Evolutionary conservation across 2,329 filamentous ascomycete genomes (phyloP), one percentile per base, ranked within the genome.

Genomic region (Aspergillus cejpii): DNA sequence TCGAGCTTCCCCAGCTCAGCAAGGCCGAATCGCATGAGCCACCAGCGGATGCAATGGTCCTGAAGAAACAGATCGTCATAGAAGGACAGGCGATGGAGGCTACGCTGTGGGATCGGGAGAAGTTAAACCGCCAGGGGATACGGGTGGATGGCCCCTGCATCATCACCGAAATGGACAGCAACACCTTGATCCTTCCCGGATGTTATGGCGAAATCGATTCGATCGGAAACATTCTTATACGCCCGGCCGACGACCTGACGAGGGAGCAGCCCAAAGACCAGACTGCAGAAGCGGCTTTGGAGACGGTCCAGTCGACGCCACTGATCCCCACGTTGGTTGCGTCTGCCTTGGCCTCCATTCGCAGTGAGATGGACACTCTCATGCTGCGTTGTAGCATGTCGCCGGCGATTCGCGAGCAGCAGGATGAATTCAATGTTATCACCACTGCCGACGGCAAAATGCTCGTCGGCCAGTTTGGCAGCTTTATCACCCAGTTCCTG

Each of bases 371-470:
- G 73, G 73, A 75, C 45, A 71, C 69, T 0, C 60, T 75, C 24
- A 74, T 75, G 66, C 63, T 75, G n/a, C 66, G 73, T 6, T 73
- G 70, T 42, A 69, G 71, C 33, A 75, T 76, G 72, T 74, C 70
- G 2, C 73, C 73, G 0, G 72, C 71, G 0, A 75, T 75, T 33
- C 64, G 73, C 14, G 73, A 75, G 40, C 72, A 75, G 39, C 73
- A 75, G 48, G 73, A 76, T 21, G 73, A 75, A 47, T 76, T 75
- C 58, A 76, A 76, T 24, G 72, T 75, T n/a, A 73, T 75, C 40
- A 75, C 73, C 3, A 72, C 74, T 33, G 60, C 62, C 1, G 56
- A 64, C 1, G 73, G 73, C 3, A 66, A 75, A 48, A 76, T 76
- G 72, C 63, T 76, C 0, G 73, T 73, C 5, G 73, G 73, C 0